A percentile compares a stretch with the other conserved stretches of the same genome.
These are phyloP conservation scores for Corylus avellana DNA, from an alignment of 306 rosid species.

Conservation along the genomic window DNA sequence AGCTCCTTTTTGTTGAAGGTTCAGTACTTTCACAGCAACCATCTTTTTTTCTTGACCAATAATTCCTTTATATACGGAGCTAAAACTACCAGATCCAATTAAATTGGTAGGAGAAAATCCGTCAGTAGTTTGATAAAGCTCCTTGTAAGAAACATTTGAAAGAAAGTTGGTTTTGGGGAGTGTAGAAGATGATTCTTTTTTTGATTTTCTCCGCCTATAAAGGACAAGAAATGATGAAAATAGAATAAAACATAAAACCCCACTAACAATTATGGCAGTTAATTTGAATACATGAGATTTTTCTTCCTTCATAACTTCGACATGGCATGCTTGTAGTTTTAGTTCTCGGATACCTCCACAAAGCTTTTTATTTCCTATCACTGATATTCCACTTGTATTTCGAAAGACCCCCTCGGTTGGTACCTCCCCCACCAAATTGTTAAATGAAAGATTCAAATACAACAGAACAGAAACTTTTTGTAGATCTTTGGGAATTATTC, in stretches of 20 bases:
- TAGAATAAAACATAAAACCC: too few species aligned
- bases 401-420: constrained; percentile 36
- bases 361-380: constrained; percentile 17
- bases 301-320: constrained; percentile 6
- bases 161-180: background rate
- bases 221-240: too few species aligned
- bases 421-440: constrained; percentile 44
- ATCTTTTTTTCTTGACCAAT: constrained; percentile 12
- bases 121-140: constrained; percentile 14
- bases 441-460: constrained; percentile 45
- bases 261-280: too few species aligned
- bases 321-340: constrained; percentile 7
- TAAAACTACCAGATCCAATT: constrained; percentile 4
- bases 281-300: background rate
- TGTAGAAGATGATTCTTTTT: background rate
- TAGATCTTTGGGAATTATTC: constrained; percentile 34
- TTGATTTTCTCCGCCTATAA: too few species aligned
- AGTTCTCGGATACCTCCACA: constrained; percentile 18
- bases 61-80: constrained; percentile 28
- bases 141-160: constrained; percentile 27
- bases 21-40: constrained; percentile 36
- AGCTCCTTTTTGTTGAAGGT: constrained; percentile 29
- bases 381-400: constrained; percentile 21
- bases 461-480: constrained; percentile 9
- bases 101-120: constrained; percentile 24